Evolutionary conservation across 2,329 filamentous ascomycete species (phyloP), one percentile per base, ranked within the genome.

Genomic region (Monilinia fructicola): DNA sequence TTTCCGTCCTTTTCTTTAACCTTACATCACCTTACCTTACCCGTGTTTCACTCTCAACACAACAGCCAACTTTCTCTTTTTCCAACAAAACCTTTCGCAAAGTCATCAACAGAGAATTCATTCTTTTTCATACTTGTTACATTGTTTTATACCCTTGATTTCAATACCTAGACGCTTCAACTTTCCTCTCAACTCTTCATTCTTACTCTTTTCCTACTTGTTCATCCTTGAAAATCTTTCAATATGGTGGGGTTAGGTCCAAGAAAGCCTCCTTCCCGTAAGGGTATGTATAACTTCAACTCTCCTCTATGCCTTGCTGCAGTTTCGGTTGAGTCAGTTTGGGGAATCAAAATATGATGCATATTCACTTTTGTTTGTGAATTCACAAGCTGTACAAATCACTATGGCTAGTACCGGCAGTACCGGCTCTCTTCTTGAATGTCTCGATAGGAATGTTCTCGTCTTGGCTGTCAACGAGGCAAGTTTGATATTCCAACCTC

Each of bases 251-350:
- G 85, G 74, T 73, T 88, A 69, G 85, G 86, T 76, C 85, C 87
- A 70, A 87, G 85, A 77, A 84, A 83, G 75, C 83, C 83, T 70
- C 87, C 87, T 53, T 88, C 87, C 79, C 87, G 88, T 75, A 92
- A 90, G 85, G 90, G 90, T 90, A 85, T 78, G 87, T 84, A 74
- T 58, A 50, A n/a, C 61, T 42, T 52, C 38, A 53, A 40, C 31
- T 40, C 28, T 59, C 11, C 12, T 46, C 14, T 11, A 7, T 35
- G 31, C 9, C 6, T 63, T 26, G 2, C 23, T 44, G 52, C 35
- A 11, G 18, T 21, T 31, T 40, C 21, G 4, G 2, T 14, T 56
- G 42, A 1, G 14, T 60, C 7, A 31, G 16, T 12, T n/a, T 10
- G 3, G 10, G 40, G 9, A n/a, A 11, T 38, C 31, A 35, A n/a